Evolutionary conservation across 192 early-diverging fungal genomes (phyloP), one percentile per base, ranked within the genome.

Genomic region (Helicostylum pulchrum): DNA sequence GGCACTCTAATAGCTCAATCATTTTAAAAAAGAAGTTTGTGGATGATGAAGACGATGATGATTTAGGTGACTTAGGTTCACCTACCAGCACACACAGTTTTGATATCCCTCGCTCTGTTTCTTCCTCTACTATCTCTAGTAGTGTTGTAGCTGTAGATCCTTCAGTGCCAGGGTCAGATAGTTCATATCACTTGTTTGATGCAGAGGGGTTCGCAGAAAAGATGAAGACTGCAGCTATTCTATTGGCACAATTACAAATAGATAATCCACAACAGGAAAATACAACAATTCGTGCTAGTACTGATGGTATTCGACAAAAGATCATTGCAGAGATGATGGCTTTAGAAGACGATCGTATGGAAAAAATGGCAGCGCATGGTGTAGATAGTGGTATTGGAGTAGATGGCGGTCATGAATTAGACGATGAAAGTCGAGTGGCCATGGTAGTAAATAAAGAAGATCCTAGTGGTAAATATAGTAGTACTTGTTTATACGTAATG

Each of bases 301-400:
- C 85, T 58, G 95, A 97, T 43, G 86, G 85, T 53, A 99, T 99
- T 57, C 87, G 93, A 7, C 83, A 87, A 55, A 87, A 91, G 60
- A 87, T 99, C 19, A 84, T 99, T 42, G 86, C 83, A 51, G 95
- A 99, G 77, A 99, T 99, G 94, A 88, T 94, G 84, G 84, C 84
- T 34, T 71, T 97, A 57, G 96, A 99, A 63, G 92, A 97, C 69
- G 72, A 92, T 50, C 83, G 95, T 12, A 83, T 94, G 77, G 71
- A 77, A 36, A 77, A 78, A 32, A 81, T 87, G 81, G 77, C 64
- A 51, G 54, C 68, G 1, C 92, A 90, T 85, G 86, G 87, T 75
- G 76, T 83, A 84, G 72, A 90, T 88, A 78, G 90, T 87, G 83
- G 76, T 81, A 69, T 87, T 83, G 61, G 82, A 80, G 77, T 72